A percentile compares a stretch with the other conserved stretches of the same genome.
Evolutionary conservation across 2,329 filamentous ascomycete species (phyloP).

Genomic region (Aspergillus luchuensis): DNA sequence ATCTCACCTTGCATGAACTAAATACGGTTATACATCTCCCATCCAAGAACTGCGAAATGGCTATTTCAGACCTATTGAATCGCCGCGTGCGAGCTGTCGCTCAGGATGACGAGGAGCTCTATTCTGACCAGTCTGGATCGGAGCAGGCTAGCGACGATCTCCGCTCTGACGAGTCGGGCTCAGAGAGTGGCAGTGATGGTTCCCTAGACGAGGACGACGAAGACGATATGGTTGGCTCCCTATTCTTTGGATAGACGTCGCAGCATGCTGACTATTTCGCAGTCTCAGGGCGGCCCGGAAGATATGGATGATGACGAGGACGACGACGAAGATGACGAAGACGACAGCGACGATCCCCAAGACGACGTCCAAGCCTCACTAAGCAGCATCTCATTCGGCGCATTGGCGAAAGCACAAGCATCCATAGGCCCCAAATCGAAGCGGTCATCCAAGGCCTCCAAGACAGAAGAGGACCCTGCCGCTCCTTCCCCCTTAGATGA

Average conservation of each 20-base stretch:
- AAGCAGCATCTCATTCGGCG: conserved; percentile 77
- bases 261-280: background rate
- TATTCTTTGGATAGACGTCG: background rate
- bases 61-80: conserved; percentile 42
- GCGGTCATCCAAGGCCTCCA: conserved; percentile 23
- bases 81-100: conserved; percentile 45
- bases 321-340: conserved; percentile 39
- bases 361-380: conserved; percentile 47
- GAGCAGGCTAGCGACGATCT: conserved; percentile 23
- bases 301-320: conserved; percentile 46
- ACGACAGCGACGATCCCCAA: conserved; percentile 36
- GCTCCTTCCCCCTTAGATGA: conserved; percentile 39
- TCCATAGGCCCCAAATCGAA: conserved; percentile 55
- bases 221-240: conserved; percentile 14
- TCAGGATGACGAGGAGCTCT: conserved; percentile 46
- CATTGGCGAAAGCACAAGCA: conserved; percentile 83
- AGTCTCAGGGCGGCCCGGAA: conserved; percentile 26
- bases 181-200: conserved; percentile 17
- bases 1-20: background rate
- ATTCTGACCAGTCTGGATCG: conserved; percentile 32
- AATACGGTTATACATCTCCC: background rate
- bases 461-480: conserved; percentile 16
- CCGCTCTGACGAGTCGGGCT: conserved; percentile 18
- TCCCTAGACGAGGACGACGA: conserved; percentile 13
- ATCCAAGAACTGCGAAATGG: conserved; percentile 30